Base-by-base conservation (phyloP, 2,329 filamentous ascomycete species). In the Diplodia mutila region DNA sequence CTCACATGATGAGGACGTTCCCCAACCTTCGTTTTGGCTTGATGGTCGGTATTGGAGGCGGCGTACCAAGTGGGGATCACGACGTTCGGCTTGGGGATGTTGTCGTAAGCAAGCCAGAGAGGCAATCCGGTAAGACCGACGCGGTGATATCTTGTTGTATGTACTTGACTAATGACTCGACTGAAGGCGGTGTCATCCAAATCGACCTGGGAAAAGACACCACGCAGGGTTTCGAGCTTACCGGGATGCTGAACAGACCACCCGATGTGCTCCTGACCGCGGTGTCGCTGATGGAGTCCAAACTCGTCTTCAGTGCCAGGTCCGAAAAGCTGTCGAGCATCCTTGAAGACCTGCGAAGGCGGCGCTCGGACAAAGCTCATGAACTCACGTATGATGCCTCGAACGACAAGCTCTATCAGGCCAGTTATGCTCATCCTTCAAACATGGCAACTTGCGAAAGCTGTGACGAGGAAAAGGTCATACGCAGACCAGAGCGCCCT, bases 401-500 rank as follows among this genome's bases (percentile, higher is more conserved):
- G 9, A n/a, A 46, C 1, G 39, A 46, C 42, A 46, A 46, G 42
- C 42, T 46, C 6, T 46, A 46, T 4, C 7, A 46, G 42, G 18
- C 42, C 9, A 21, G 1, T 46, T 46, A 46, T 3, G 6, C n/a
- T 0, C 42, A 46, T 21, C 42, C 42, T 7, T 2, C 1, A 8
- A 0, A 1, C 18, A 46, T 9, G 42, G 18, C 14, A 8, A 46
- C 42, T 11, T 46, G 42, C 4, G 18, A 46, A 1, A 11, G 18
- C n/a, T 46, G 42, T 8, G 42, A 46, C 0, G 2, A n/a, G 7
- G 1, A 5, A 6, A 54, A 14, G 4, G 14, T 59, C 1, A 29
- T 59, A 67, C 68, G 7, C 49, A 61, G 32, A 70, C 48, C 4
- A 18, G 27, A 42, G 5, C 48, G 61, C 4, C 7, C 21, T 34